Base-by-base conservation (phyloP, 768 basidiomycete species). In the Trametopsis cervina region DNA sequence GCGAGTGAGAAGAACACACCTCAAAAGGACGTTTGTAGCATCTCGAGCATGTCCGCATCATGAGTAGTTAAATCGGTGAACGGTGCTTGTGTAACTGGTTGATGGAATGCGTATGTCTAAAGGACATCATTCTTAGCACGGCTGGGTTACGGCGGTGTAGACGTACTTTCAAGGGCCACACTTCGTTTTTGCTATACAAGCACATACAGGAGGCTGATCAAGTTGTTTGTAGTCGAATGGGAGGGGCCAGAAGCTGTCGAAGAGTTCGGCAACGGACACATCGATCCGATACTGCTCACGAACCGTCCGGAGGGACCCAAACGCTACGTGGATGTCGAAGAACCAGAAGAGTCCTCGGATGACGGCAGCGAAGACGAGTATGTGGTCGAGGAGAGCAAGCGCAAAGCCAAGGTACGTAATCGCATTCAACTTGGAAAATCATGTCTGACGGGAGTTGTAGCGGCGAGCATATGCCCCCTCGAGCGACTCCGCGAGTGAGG, bases 341-440 rank as follows among this genome's bases (percentile, higher is more conserved):
- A 57, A 33, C 17, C 55, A 41, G 57, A 58, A 12, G 60, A 60
- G 43, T 57, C 57, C 15, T 46, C 52, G 20, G 62, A 58, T 24
- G 60, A 66, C 20, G 60, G 65, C 47, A 85, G 80, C 59, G 84
- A 77, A 51, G 86, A 89, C 57, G 87, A 89, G 56, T 89, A 85
- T 61, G 71, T 85, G 51, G 60, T 68, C 43, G 76, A 75, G 41
- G 35, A 25, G 15, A 50, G 52, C 11, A 61, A 39, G 23, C 7
- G 42, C 48, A 48, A 55, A 63, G 60, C 58, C n/a, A 77, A 72
- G 71, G 81, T 81, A 54, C 56, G 74, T 71, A 44, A 18, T 55
- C 36, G n/a, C n/a, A n/a, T n/a, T n/a, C n/a, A n/a, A n/a, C n/a
- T n/a, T n/a, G n/a, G n/a, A n/a, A n/a, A n/a, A n/a, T n/a, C n/a